Percentiles rank a stretch among this genome's conserved stretches.
phyloP scores from a whole-genome alignment of 257 asterid species.

The Catharanthus roseus region DNA sequence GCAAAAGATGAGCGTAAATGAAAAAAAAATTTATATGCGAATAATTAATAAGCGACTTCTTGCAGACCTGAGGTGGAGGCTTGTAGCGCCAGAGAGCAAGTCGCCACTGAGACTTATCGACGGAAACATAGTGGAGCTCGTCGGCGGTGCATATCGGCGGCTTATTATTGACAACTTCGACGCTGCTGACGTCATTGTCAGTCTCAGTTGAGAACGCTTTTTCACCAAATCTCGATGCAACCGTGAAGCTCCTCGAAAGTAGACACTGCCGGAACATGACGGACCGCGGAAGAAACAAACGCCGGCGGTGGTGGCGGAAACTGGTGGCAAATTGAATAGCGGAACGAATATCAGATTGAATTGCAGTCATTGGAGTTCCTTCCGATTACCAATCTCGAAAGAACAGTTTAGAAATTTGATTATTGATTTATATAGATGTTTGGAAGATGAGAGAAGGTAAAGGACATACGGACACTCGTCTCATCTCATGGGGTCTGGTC shows the following conservation, averaged over 20 bases:
- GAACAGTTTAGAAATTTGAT: not conserved
- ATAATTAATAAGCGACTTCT: not conserved
- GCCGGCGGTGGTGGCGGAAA: slow-evolving; percentile 38
- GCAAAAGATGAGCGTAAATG: not conserved
- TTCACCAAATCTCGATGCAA: slow-evolving; percentile 17
- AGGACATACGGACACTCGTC: too few species aligned
- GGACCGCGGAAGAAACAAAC: slow-evolving; percentile 30
- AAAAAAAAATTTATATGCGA: not conserved
- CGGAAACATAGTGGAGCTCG: slow-evolving; percentile 85
- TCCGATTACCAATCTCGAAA: not conserved
- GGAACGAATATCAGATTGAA: slow-evolving; percentile 54
- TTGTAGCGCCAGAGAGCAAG: slow-evolving; percentile 95
- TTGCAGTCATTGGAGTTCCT: not conserved
- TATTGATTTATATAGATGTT: not conserved
- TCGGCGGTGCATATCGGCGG: slow-evolving; percentile 92
- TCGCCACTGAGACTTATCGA: slow-evolving; percentile 59
- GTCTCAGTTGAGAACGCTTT: slow-evolving; percentile 48
- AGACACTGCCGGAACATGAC: slow-evolving; percentile 36
- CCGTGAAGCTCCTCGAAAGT: slow-evolving; percentile 17
- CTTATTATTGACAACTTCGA: slow-evolving; percentile 38
- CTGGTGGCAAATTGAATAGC: slow-evolving; percentile 62
- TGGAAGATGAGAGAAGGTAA: not conserved
- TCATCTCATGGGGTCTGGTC: too few species aligned
- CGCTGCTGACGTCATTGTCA: not conserved
- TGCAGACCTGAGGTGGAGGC: slow-evolving; percentile 70